Evolutionary conservation across 164 flowering plant genomes (phyloP), one percentile per base, ranked within the genome.

Genomic region (Magnolia changhungtana): DNA sequence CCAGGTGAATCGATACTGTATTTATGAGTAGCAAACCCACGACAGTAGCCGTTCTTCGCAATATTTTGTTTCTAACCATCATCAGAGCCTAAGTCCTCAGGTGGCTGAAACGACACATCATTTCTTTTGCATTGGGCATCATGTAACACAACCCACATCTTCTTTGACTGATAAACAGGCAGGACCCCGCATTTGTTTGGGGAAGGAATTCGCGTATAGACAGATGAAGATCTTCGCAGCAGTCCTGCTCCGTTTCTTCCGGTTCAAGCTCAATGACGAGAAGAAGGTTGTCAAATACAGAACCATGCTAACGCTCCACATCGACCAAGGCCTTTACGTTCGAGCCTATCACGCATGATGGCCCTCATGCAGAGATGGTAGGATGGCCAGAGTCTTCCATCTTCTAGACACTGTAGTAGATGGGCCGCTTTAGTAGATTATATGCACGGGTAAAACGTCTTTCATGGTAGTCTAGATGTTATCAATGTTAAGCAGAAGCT

Each of bases 141-240:
- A 21, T 72, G 50, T 75, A 66, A 64, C 75, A 72, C 23, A 67
- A 45, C 8, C 31, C 16, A 37, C 45, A 37, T 16, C 2, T 29
- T 24, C 50, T n/a, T 31, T 10, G 8, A 11, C 31, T 55, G 4
- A 55, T 55, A 11, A 55, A n/a, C 87, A 92, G 95, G 97, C 88
- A 0, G 95, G 94, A 27, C 95, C 93, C 2, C 74, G 94, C 23
- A 90, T 83, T 13, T 90, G 97, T 74, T 71, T 90, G 27, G 94
- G 95, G 11, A 91, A 87, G 73, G 94, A 92, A 21, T 91, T 91
- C 76, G 91, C 95, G 18, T 90, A 92, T 67, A 71, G 90, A 66
- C 93, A 93, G 72, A 93, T 91, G 97, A 93, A 91, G 88, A 93
- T 90, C 27, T 59, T 87, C 5, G 79, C 91, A 5, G 78, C 82